Base-by-base conservation (phyloP, 2,329 filamentous ascomycete species). In the Emericellopsis cladophorae region DNA sequence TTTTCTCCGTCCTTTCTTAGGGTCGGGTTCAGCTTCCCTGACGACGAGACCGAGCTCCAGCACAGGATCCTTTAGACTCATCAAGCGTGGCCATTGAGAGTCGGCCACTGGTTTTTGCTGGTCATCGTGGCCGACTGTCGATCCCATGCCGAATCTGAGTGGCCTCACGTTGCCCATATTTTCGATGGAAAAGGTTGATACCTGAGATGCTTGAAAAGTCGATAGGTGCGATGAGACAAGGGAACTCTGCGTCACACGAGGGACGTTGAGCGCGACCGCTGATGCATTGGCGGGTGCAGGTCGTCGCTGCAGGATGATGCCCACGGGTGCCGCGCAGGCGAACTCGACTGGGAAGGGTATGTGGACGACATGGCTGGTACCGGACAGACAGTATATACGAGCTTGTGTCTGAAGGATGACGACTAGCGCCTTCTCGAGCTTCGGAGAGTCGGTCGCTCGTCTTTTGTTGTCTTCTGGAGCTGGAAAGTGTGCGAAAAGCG, bases 341-440 rank as follows among this genome's bases (percentile, higher is more conserved):
- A 78, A 78, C 55, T 95, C 87, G 34, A 95, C 84, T 61, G 96
- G 89, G 54, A 98, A 98, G 2, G 90, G 90, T 54, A 98, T 77
- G 57, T 95, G 87, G 37, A 96, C 73, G 44, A 95, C 77, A 70
- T 98, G 85, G 54, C 77, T 92, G 29, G 86, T 81, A 16, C 90
- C 90, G 2, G 84, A 77, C 31, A 96, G 73, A 56, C 93, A 95
- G 67, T 89, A 93, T 48, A 98, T 78, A 56, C 96, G 90, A 18
- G 86, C 88, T 55, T 96, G 90, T 1, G 86, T 89, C 61, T 85
- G 89, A 48, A 98, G 75, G 49, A 96, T 84, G 39, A 98, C 84
- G 7, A 96, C 86, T 45, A 98, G 65, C 5, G 90, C 88, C 53
- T 81, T 73, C 34, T 74, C 72, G 21, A 76, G 58, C 7, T 45